These are phyloP conservation scores for Penicillium sp. DNA, from an alignment of 2,329 filamentous ascomycete genomes.

Conservation along the genomic window DNA sequence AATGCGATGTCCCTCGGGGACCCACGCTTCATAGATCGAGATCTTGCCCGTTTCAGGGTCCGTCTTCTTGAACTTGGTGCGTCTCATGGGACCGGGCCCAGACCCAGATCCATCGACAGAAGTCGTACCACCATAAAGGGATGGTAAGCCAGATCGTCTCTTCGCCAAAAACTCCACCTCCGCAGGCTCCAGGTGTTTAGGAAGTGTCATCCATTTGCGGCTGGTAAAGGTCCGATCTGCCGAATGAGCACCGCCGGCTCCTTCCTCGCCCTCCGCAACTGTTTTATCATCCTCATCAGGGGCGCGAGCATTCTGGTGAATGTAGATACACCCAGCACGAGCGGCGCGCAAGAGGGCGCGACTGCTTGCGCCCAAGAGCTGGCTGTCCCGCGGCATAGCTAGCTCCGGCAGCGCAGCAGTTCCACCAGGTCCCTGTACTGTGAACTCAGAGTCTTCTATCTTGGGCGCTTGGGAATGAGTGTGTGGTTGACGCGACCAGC, in stretches of 20 bases:
- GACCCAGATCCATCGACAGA: conserved; percentile 28
- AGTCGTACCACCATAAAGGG: conserved; percentile 44
- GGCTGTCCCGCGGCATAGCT: conserved; percentile 83
- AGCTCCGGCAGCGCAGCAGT: conserved; percentile 62
- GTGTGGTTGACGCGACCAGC: conserved; percentile 77
- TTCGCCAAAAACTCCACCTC: conserved; percentile 65
- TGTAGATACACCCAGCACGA: conserved; percentile 72
- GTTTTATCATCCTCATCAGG: conserved; percentile 39
- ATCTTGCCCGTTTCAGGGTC: conserved; percentile 76
- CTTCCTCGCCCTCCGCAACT: conserved; percentile 35
- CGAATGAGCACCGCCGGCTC: conserved; percentile 23
- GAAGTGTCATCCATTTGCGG: conserved; percentile 59
- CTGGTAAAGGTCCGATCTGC: conserved; percentile 54
- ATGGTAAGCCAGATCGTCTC: conserved; percentile 59
- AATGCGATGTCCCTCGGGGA: conserved; percentile 74
- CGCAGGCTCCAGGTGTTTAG: conserved; percentile 57
- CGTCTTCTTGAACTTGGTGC: conserved; percentile 74
- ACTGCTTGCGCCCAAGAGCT: conserved; percentile 73
- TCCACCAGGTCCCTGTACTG: conserved; percentile 27
- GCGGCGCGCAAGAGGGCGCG: conserved; percentile 81
- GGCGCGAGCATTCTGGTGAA: conserved; percentile 58
- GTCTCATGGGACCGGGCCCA: conserved; percentile 61
- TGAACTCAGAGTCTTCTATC: conserved; percentile 55
- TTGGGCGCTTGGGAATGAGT: conserved; percentile 66
- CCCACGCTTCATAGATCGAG: conserved; percentile 78